A percentile compares a stretch with the other conserved stretches of the same genome.
Conservation (phyloP, 1,284 basidiomycete species). For the Melanopsichium pennsylvanicum region DNA sequence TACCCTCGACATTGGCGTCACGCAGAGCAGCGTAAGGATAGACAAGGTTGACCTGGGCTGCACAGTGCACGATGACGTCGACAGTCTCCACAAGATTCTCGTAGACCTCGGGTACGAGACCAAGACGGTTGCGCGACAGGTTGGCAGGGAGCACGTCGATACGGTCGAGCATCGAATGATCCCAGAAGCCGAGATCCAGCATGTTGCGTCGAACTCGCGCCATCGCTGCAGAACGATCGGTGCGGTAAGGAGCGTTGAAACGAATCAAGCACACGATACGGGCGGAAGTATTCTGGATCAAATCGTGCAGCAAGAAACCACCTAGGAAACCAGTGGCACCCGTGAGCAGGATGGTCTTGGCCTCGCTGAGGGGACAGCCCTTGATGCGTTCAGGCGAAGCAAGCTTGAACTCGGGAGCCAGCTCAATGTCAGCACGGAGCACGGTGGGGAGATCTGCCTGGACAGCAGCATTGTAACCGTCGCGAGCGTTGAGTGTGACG, state of each 20-base stretch:
- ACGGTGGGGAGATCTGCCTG: conserved; percentile 65
- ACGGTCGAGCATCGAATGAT: conserved; percentile 59
- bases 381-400: conserved; percentile 14
- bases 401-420: conserved; percentile 57
- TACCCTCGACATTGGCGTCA: conserved; percentile 64
- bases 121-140: conserved; percentile 57
- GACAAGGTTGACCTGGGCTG: conserved; percentile 65
- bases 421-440: conserved; percentile 52
- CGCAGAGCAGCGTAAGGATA: conserved; percentile 66
- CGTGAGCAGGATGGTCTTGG: conserved; percentile 62
- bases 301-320: conserved; percentile 60
- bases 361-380: conserved; percentile 42
- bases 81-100: conserved; percentile 53
- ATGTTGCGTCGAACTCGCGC: conserved; percentile 63
- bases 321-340: conserved; percentile 66
- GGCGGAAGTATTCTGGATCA: conserved; percentile 60
- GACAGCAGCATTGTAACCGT: conserved; percentile 61
- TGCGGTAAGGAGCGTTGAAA: conserved; percentile 57
- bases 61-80: conserved; percentile 63
- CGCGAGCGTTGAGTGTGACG: conserved; percentile 52
- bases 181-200: conserved; percentile 64
- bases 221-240: conserved; percentile 60
- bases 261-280: conserved; percentile 65
- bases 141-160: conserved; percentile 64
- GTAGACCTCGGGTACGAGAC: conserved; percentile 53